Conservation (phyloP, 768 basidiomycete genomes). For the Royoungia palumana region DNA sequence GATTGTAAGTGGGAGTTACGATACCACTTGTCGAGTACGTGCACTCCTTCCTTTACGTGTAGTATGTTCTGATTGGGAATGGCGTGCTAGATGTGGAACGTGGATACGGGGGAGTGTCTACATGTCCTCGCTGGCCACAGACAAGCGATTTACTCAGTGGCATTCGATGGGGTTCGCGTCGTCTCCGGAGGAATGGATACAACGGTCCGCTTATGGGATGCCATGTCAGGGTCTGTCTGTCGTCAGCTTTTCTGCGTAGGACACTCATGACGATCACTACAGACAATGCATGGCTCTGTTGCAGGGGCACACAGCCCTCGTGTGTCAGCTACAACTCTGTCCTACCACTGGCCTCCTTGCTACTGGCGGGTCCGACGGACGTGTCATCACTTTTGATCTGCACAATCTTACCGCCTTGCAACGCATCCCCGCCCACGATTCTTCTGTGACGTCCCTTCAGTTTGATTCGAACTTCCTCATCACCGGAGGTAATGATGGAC, state of each 20-base stretch:
- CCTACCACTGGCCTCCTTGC: constrained; percentile 54
- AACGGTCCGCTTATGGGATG: constrained; percentile 90
- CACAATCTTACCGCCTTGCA: constrained; percentile 44
- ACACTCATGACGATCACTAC: neutral
- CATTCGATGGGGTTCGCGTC: constrained; percentile 80
- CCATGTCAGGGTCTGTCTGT: constrained; percentile 68
- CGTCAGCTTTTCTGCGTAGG: neutral
- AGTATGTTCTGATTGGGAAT: neutral
- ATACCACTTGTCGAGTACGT: constrained; percentile 77
- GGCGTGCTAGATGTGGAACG: constrained; percentile 72
- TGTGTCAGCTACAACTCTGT: constrained; percentile 84
- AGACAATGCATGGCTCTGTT: constrained; percentile 82
- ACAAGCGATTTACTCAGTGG: constrained; percentile 87
- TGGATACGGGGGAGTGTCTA: constrained; percentile 85
- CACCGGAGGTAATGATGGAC: constrained; percentile 82
- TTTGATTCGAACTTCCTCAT: constrained; percentile 81
- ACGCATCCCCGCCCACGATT: constrained; percentile 85
- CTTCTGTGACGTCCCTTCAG: constrained; percentile 83
- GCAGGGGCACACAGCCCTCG: constrained; percentile 88
- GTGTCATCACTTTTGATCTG: constrained; percentile 70
- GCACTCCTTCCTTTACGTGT: neutral
- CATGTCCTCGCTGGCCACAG: constrained; percentile 80
- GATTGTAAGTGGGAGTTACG: constrained; percentile 93
- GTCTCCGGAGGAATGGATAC: constrained; percentile 91
- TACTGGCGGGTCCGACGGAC: constrained; percentile 87